Conservation (phyloP, 805 yeast species). For the Lachancea thermotolerans region DNA sequence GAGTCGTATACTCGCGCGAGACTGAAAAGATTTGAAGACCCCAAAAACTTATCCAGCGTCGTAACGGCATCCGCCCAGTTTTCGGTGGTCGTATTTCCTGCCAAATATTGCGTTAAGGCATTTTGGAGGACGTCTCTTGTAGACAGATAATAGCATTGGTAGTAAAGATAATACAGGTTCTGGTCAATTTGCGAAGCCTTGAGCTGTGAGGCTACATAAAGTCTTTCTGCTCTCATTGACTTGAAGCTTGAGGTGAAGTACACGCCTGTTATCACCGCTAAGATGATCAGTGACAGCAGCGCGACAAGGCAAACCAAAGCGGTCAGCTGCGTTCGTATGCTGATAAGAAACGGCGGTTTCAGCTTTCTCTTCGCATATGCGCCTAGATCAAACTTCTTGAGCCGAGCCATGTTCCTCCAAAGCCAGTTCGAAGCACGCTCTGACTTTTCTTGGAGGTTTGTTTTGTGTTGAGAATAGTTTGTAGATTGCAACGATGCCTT, state of each 20-base stretch:
- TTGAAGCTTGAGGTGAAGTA: constrained; percentile 62
- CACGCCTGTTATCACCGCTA: constrained; percentile 70
- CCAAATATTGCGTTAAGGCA: constrained; percentile 56
- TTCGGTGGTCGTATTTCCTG: constrained; percentile 58
- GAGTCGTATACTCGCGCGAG: constrained; percentile 65
- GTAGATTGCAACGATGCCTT: too few species aligned
- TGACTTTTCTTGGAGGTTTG: not conserved
- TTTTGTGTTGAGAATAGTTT: not conserved
- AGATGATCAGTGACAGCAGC: constrained; percentile 57
- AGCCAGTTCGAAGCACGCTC: too few species aligned
- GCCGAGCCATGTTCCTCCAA: not conserved
- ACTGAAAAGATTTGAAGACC: constrained; percentile 55
- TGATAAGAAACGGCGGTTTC: constrained; percentile 41
- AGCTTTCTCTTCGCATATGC: constrained; percentile 1
- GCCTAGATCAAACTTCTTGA: not conserved
- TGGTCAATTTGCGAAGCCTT: constrained; percentile 77
- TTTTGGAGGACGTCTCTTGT: constrained; percentile 52
- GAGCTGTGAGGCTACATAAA: constrained; percentile 71
- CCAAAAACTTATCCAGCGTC: constrained; percentile 53
- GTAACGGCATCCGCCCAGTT: constrained; percentile 42
- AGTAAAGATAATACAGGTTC: constrained; percentile 52
- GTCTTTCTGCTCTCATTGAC: constrained; percentile 57
- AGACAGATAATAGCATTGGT: constrained; percentile 62
- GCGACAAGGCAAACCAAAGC: constrained; percentile 64
- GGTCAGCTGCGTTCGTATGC: constrained; percentile 71